Conservation (phyloP, 371 early-diverging fungal species). For the Paraphysoderma sedebokerense region DNA sequence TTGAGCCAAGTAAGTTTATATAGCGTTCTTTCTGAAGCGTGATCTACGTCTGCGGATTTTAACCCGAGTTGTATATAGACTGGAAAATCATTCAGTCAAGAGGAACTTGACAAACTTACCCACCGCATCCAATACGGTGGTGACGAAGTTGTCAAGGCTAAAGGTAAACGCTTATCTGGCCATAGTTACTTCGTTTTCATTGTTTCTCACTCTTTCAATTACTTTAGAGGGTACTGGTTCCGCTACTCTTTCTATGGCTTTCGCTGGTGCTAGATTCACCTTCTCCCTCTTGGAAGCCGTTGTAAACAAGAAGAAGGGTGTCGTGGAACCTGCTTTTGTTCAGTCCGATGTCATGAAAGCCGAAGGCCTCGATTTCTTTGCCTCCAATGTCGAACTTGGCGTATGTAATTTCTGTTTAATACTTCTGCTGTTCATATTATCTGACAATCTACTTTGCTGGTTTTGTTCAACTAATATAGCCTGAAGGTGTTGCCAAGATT, state of each 20-base stretch:
- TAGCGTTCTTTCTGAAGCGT: slow-evolving; percentile 4
- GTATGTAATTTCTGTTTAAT: slow-evolving; percentile 6
- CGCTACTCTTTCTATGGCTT: slow-evolving; percentile 97
- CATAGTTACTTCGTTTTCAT: too few species aligned
- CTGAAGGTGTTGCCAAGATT: slow-evolving; percentile 83
- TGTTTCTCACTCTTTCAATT: too few species aligned
- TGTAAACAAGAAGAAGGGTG: slow-evolving; percentile 65
- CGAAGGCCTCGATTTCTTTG: slow-evolving; percentile 81
- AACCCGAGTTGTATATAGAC: too few species aligned
- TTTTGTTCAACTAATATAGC: slow-evolving; percentile 8
- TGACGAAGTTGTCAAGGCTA: slow-evolving; percentile 99
- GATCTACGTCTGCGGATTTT: neutral
- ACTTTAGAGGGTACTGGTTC: slow-evolving; percentile 94
- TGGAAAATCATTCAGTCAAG: slow-evolving; percentile 65
- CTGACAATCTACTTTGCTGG: neutral
- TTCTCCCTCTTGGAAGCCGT: slow-evolving; percentile 79
- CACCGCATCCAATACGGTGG: slow-evolving; percentile 98
- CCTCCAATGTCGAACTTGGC: slow-evolving; percentile 88
- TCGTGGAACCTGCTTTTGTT: slow-evolving; percentile 89
- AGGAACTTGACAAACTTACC: slow-evolving; percentile 80
- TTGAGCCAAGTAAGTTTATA: slow-evolving; percentile 71
- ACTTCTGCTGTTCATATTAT: neutral
- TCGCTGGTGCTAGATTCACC: slow-evolving; percentile 90
- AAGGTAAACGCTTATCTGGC: too few species aligned
- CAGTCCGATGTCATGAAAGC: slow-evolving; percentile 55